Percentiles rank a stretch among this genome's conserved stretches.
phyloP scores from a whole-genome alignment of 1,139 yeast genomes.

The Yueomyces sp. region DNA sequence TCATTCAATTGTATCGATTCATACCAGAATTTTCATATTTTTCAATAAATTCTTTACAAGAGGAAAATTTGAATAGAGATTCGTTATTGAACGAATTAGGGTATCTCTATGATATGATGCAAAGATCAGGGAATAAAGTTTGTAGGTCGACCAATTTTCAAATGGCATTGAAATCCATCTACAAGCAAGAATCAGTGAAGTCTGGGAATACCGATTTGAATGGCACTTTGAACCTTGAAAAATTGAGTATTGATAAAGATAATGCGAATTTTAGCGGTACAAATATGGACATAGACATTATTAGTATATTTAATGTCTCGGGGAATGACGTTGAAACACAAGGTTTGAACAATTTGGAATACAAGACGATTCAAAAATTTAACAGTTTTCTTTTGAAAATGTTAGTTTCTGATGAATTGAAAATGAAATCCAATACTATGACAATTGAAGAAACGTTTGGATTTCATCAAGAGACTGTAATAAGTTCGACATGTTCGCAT shows the following conservation, averaged over 20 bases:
- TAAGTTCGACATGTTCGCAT: conserved; percentile 30
- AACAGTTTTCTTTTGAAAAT: conserved; percentile 17
- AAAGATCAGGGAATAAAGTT: conserved; percentile 32
- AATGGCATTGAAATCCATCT: conserved; percentile 33
- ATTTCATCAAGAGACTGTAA: conserved; percentile 32
- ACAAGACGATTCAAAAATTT: conserved; percentile 14
- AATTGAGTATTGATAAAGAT: neutral
- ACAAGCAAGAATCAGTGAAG: conserved; percentile 33
- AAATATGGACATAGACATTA: neutral
- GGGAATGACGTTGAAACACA: neutral
- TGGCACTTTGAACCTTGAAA: neutral
- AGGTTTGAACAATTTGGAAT: conserved; percentile 4
- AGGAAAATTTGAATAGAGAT: conserved; percentile 40
- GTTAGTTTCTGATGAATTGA: conserved; percentile 19
- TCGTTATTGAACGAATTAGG: conserved; percentile 72
- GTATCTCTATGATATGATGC: conserved; percentile 83
- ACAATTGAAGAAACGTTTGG: conserved; percentile 30
- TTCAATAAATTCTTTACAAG: conserved; percentile 41
- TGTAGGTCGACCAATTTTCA: conserved; percentile 39
- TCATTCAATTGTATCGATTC: conserved; percentile 73
- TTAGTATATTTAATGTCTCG: neutral
- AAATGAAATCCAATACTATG: conserved; percentile 17
- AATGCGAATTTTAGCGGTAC: neutral
- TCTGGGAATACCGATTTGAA: neutral
- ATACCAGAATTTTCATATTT: conserved; percentile 60